Base-by-base conservation (phyloP, 148 eudicot species). In the Cornus suecica region DNA sequence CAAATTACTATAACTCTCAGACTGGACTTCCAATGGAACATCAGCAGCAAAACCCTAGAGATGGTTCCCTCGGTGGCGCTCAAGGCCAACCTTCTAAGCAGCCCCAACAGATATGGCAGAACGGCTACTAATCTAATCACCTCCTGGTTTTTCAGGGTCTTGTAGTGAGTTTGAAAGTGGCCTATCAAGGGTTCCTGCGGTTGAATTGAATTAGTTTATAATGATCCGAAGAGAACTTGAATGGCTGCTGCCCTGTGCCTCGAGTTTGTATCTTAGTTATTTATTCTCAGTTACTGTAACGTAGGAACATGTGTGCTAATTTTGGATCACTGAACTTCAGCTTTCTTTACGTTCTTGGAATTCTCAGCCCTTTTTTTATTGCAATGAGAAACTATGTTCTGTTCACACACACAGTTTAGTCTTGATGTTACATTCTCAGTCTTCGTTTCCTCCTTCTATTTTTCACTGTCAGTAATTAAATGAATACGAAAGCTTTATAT, bases 81-180 rank as follows among this genome's bases (percentile, higher is more conserved):
- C 98, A 90, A 72, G 92, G 87, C 22, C 94, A 91, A 77, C 90
- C 83, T 76, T 80, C 85, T 1, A 92, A 92, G 88, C 97, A 88
- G 83, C 85, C 88, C 66, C 97, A 94, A 75, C 92, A 92, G 77
- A 31, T 92, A 73, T 91, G 97, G 95, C 93, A 89, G 80, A 90
- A 87, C 85, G 80, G 85, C 84, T 90, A 92, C 92, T 94, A 81
- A 90, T 89, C 82, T 28, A 73, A 58, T 58, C 6, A 58, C 79
- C 71, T 51, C 73, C 66, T 25, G 84, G 77, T 80, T 88, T 87
- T 85, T 81, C 85, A 80, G 90, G 89, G 81, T 77, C 83, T 80
- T 79, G 76, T 73, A 83, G 75, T 66, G 83, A 83, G 81, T 81
- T 79, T 79, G 85, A 79, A 76, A 81, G 87, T 73, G 77, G 89